Evolutionary conservation across 78 protist genomes (phyloP).

Genomic region (Creolimax fragrantissima): DNA sequence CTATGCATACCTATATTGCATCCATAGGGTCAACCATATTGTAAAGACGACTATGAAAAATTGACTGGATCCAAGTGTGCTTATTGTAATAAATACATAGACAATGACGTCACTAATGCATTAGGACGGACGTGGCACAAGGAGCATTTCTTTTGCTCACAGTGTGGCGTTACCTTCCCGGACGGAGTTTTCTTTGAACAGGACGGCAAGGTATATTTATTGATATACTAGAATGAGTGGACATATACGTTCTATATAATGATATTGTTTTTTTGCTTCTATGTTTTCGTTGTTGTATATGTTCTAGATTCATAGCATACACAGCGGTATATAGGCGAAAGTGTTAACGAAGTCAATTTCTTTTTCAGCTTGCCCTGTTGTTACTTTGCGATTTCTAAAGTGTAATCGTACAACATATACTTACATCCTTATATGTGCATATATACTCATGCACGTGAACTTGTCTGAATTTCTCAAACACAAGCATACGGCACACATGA

Average conservation of each 20-base stretch:
- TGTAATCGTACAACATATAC: too few relatives aligned
- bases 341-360: too few relatives aligned
- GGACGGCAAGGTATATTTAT: slow-evolving; percentile 30
- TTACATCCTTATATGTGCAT: neutral
- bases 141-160: slow-evolving; percentile 42
- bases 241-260: neutral
- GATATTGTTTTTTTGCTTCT: neutral
- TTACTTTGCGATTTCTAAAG: too few relatives aligned
- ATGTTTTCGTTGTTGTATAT: neutral
- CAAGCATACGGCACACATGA: neutral
- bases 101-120: slow-evolving; percentile 22
- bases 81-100: slow-evolving; percentile 12
- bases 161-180: slow-evolving; percentile 20
- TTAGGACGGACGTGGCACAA: slow-evolving; percentile 33
- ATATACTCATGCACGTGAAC: neutral
- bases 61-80: slow-evolving; percentile 2
- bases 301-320: too few relatives aligned
- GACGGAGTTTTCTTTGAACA: slow-evolving; percentile 15
- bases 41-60: slow-evolving; percentile 24
- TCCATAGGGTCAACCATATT: neutral
- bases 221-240: neutral
- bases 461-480: neutral
- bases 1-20: too few relatives aligned
- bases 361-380: too few relatives aligned
- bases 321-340: too few relatives aligned